These are phyloP conservation scores for Physcomitrellopsis africana DNA, from an alignment of 225 moss, liverwort and hornwort species.

Conservation along the genomic window DNA sequence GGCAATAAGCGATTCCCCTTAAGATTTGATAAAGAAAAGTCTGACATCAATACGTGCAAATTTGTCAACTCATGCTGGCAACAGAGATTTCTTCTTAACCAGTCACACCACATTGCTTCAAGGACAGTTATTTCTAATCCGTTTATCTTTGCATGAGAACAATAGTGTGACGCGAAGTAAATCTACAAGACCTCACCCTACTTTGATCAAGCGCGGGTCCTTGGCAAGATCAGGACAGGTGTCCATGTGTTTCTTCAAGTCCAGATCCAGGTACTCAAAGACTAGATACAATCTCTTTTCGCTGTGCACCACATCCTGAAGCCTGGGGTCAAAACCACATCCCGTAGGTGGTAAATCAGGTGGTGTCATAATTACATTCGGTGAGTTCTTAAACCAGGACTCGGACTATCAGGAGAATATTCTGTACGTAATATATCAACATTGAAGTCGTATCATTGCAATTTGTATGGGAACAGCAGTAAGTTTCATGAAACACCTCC, in stretches of 20 bases:
- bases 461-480: no score
- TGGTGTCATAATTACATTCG: background rate
- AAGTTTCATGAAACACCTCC: background rate
- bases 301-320: slow-evolving; percentile 97
- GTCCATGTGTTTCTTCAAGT: slow-evolving; percentile 99
- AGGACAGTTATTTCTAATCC: slow-evolving; percentile 4
- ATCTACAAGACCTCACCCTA: slow-evolving; percentile 76
- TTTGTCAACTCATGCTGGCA: slow-evolving; percentile 11
- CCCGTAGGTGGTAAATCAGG: slow-evolving; percentile 7
- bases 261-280: slow-evolving; percentile 92
- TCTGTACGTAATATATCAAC: background rate
- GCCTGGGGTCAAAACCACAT: slow-evolving; percentile 49
- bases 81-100: background rate
- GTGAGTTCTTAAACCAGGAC: background rate
- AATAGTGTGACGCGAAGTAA: slow-evolving; percentile 13
- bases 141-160: slow-evolving; percentile 8
- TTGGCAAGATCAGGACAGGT: slow-evolving; percentile 89
- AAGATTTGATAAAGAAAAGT: slow-evolving; percentile 92
- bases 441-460: background rate
- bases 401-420: background rate
- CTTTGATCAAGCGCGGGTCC: slow-evolving; percentile 97
- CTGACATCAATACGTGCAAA: slow-evolving; percentile 43
- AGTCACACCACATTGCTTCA: background rate
- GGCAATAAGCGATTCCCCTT: slow-evolving; percentile 93
- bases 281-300: slow-evolving; percentile 92